phyloP scores from a whole-genome alignment of 2,329 filamentous ascomycete species.

The Cladosporium cucumerinum region DNA sequence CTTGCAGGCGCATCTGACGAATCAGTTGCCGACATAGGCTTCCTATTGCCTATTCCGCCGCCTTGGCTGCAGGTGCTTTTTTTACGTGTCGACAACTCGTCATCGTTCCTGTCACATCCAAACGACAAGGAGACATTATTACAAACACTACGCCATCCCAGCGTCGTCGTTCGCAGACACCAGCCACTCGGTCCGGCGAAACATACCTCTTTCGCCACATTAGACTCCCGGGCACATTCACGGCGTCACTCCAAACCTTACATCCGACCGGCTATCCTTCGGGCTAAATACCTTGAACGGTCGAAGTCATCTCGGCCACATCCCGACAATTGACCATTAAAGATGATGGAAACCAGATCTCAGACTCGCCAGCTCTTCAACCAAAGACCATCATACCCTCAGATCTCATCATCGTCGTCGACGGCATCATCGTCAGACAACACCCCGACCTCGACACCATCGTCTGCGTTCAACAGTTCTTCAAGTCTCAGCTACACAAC shows the following conservation, averaged over 20 bases:
- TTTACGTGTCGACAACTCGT: not conserved
- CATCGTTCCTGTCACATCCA: slow-evolving; percentile 4
- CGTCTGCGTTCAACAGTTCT: slow-evolving; percentile 40
- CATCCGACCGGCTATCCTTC: slow-evolving; percentile 1
- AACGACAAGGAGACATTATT: not conserved
- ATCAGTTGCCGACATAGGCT: slow-evolving; percentile 14
- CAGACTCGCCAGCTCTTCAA: slow-evolving; percentile 25
- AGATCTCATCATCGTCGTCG: slow-evolving; percentile 22
- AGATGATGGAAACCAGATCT: slow-evolving; percentile 23
- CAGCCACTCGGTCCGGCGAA: not conserved
- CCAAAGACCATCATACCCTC: slow-evolving; percentile 36
- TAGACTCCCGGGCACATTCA: slow-evolving; percentile 6
- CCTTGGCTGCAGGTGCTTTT: slow-evolving; percentile 15
- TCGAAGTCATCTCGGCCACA: not conserved
- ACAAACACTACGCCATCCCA: not conserved
- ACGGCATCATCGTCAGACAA: slow-evolving; percentile 6
- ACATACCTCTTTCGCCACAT: slow-evolving; percentile 3
- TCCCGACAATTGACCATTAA: not conserved
- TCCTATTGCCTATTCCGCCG: slow-evolving; percentile 7
- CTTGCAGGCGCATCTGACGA: slow-evolving; percentile 7
- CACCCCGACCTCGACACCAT: slow-evolving; percentile 27
- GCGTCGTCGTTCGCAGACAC: not conserved
- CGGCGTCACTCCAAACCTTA: slow-evolving; percentile 13
- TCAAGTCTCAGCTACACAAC: slow-evolving; percentile 42
- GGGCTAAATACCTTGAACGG: not conserved